Evolutionary conservation across 2,329 filamentous ascomycete species (phyloP), one percentile per base, ranked within the genome.

Genomic region (Fusarium bulbicola): DNA sequence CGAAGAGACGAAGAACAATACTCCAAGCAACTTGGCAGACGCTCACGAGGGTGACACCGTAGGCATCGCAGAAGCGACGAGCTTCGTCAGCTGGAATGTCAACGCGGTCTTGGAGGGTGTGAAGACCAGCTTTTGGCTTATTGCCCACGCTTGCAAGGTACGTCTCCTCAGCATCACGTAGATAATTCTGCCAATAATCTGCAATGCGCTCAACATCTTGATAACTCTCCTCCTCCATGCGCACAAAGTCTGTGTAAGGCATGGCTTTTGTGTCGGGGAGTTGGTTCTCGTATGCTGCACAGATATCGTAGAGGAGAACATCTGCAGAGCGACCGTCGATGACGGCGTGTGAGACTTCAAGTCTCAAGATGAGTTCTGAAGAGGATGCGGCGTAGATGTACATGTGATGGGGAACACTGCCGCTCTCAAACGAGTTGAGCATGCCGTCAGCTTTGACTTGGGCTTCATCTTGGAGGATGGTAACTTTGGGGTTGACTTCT

Each of bases 311-410:
- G 21, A 64, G 56, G 15, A 64, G 56, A 34, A 64, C 57, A 28
- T 64, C 62, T n/a, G 62, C 62, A 28, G 62, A 64, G 18, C 58
- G 56, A 11, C 62, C 62, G 30, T 64, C 62, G 7, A 47, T 64
- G n/a, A 64, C 47, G 32, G 62, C 56, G 21, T 64, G 62, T 13
- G 62, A 64, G 10, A 62, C 53, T 39, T 56, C 53, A 12, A 62
- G 26, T 6, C 52, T 4, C 0, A 62, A 18, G 2, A 58, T 42
- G 16, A 56, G 34, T 36, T 57, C 39, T 39, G 39, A 32, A 10
- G 59, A 0, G 16, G 50, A 56, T 14, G 42, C 50, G 1, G 53
- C 50, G 16, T 36, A 58, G 50, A 62, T 62, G 32, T 43, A 42
- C 59, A 62, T 28, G 36, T 62, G 59, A 9, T 62, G 59, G 1